Base-by-base conservation (phyloP, 2,329 filamentous ascomycete genomes). In the Alternaria atra region DNA sequence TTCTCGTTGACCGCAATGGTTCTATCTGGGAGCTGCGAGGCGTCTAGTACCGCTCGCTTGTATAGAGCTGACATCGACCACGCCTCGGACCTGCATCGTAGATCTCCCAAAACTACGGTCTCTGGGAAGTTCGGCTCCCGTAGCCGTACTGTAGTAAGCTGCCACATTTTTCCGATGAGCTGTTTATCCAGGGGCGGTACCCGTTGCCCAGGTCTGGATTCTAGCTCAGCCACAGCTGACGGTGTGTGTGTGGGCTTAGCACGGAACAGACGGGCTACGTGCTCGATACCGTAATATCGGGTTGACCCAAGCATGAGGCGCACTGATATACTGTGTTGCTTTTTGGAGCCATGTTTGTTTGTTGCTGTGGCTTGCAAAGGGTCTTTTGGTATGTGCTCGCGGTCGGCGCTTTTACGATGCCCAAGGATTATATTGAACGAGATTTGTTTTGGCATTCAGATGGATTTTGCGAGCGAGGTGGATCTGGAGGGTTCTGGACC, bases 61-160 rank as follows among this genome's bases (percentile, higher is more conserved):
- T 23, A 17, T 10, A 23, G 20, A 51, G 9, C 25, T 57, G 46
- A 52, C 37, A 42, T 40, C 13, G 25, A 43, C 47, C 32, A 52
- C 40, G 47, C 55, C 47, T 44, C 39, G 55, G 55, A 52, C 55
- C 40, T 58, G 55, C 55, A 9, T 52, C 37, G 54, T 37, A 52
- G 37, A 57, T 43, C 32, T 52, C 47, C 47, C 55, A 48, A 39
- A 25, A 46, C 47, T 15, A 23, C 8, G 55, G 30, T 20, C 34
- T 29, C 44, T 25, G 27, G 39, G 10, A 25, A 10, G 32, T 15
- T 15, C 35, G 37, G 54, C 29, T 50, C 29, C 23, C 46, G 23
- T 29, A 43, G 37, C 42, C 35, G 37, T 40, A 20, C 46, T 37
- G 23, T 10, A 50, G 35, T 51, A 39, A 40, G 46, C 44, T 52